Evolutionary conservation across 306 rosid species (phyloP).

Genomic region (Begonia loranthoides): DNA sequence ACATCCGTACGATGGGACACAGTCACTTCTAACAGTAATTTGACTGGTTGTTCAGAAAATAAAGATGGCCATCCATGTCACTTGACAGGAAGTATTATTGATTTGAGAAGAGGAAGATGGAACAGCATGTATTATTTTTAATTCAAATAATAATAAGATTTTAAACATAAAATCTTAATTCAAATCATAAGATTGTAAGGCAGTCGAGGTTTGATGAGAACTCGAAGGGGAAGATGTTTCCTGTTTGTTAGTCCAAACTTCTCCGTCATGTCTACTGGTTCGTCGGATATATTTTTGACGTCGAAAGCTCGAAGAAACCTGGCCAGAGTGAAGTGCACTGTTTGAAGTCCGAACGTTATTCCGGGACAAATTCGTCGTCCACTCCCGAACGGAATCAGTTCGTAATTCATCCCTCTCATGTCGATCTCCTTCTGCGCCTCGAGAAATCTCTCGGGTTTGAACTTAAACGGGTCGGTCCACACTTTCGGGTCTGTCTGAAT

Average conservation of each 20-base stretch:
- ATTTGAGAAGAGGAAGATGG: too few relatives aligned
- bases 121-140: too few relatives aligned
- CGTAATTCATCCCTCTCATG: constrained; percentile 14
- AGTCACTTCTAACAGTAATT: too few relatives aligned
- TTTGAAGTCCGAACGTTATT: constrained; percentile 6
- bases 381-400: constrained; percentile 24
- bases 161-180: too few relatives aligned
- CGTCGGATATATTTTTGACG: neutral
- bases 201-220: constrained; percentile 2
- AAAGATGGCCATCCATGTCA: too few relatives aligned
- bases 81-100: too few relatives aligned
- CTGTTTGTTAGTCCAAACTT: neutral
- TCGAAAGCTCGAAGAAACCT: constrained; percentile 4
- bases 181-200: neutral
- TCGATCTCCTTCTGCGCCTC: constrained; percentile 13
- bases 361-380: constrained; percentile 35
- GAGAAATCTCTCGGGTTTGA: constrained; percentile 29
- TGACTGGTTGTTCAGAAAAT: too few relatives aligned
- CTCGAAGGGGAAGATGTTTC: constrained; percentile 1
- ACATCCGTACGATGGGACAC: too few relatives aligned
- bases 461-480: constrained; percentile 13
- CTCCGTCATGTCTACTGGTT: constrained; percentile 1
- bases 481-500: constrained; percentile 19
- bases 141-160: too few relatives aligned
- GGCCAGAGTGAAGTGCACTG: constrained; percentile 11